Conservation (phyloP, 306 rosid species). For the Bauhinia variegata region DNA sequence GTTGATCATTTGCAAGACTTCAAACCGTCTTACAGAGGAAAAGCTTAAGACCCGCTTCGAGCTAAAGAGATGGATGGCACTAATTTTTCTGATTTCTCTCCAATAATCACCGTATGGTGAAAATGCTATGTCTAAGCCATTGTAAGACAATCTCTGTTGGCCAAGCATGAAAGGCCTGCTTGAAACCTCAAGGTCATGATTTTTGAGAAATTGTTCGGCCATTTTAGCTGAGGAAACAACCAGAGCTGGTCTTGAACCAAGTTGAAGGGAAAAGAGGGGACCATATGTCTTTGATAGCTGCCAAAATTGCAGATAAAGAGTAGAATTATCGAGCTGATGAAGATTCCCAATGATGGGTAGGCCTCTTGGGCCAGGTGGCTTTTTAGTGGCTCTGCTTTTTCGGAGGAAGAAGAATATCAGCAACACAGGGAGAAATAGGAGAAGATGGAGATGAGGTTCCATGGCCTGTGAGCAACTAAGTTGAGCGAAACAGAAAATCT, state of each 20-base stretch:
- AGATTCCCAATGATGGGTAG: conserved; percentile 30
- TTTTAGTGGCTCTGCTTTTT: not conserved
- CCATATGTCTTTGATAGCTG: conserved; percentile 18
- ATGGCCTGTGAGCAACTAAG: too few species aligned
- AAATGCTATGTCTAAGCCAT: not conserved
- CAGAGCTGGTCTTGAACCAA: conserved; percentile 12
- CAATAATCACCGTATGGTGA: not conserved
- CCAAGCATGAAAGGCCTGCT: not conserved
- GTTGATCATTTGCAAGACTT: not conserved
- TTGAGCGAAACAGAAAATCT: too few species aligned
- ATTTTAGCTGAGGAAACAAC: conserved; percentile 16
- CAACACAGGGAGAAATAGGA: too few species aligned
- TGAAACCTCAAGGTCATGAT: conserved; percentile 11
- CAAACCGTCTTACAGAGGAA: not conserved
- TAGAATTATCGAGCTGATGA: conserved; percentile 14
- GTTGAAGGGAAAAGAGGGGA: conserved; percentile 19
- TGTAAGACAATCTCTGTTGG: not conserved
- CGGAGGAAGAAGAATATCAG: not conserved
- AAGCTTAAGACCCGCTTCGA: not conserved
- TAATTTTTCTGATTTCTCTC: conserved; percentile 19
- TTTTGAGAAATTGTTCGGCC: conserved; percentile 2
- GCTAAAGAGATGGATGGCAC: conserved; percentile 12
- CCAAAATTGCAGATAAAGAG: conserved; percentile 1
- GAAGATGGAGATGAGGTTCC: too few species aligned
- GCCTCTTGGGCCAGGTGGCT: conserved; percentile 27